Evolutionary conservation across 306 rosid species (phyloP), one percentile per base, ranked within the genome.

Genomic region (Fragaria ananassa): DNA sequence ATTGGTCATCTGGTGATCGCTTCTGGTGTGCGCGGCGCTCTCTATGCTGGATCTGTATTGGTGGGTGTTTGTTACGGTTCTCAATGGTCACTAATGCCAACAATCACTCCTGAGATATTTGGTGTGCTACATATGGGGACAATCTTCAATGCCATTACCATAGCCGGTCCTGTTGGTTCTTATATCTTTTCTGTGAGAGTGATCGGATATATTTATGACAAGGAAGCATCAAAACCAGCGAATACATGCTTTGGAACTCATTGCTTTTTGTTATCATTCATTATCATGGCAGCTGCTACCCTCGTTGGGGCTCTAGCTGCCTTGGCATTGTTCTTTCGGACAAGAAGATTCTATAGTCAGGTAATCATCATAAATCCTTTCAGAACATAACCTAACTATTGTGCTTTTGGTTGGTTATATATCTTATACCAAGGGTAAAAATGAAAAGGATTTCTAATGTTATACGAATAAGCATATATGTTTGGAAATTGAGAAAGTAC

Each of bases 271-370:
- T 25, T 85, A 14, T 77, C 88, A 63, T 89, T 86, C 78, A 61
- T 89, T 23, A 83, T 86, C 46, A 86, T 89, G 93, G 90, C 90
- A 13, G 66, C 74, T 68, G 87, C 92, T 19, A 53, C 86, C 69
- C 12, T 86, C 31, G 5, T 89, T 25, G 93, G 90, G 74, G 85
- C 89, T 81, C 70, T 89, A 35, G 27, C 83, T 29, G 90, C 93
- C 61, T 77, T 77, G 62, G 83, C 45, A 21, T 78, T 90, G 90
- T 83, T 86, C 87, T 74, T 90, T 23, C 64, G 87, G 80, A 88
- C 96, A 8, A 85, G 63, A 83, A 72, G 44, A 63, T 88, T 83
- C 76, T 90, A 90, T 74, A 21, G 41, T 74, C 85, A 74, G 74
- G 82, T 86, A 31, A 62, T 83, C 60, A 74, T 69, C 21, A 72